Conservation (phyloP, 2,329 filamentous ascomycete species). For the Tolypocladium tundrense region DNA sequence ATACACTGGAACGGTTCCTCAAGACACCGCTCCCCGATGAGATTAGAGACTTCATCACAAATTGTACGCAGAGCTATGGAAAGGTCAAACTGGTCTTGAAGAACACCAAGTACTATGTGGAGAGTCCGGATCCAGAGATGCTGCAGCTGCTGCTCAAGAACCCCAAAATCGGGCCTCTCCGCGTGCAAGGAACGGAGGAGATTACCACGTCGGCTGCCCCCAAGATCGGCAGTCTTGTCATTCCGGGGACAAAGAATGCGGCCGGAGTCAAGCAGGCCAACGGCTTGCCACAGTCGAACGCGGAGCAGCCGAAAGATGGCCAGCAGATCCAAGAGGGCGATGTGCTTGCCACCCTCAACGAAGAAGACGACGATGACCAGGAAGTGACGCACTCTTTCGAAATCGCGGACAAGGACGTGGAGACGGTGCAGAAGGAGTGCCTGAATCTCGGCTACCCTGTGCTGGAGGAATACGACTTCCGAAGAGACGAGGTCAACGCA, state of each 20-base stretch:
- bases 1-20: conserved; percentile 75
- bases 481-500: conserved; percentile 79
- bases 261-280: conserved; percentile 72
- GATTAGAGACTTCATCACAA: conserved; percentile 66
- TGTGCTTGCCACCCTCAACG: conserved; percentile 64
- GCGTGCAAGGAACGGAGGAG: conserved; percentile 61
- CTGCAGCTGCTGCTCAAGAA: conserved; percentile 82
- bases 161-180: conserved; percentile 66
- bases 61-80: conserved; percentile 81
- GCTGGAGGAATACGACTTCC: conserved; percentile 94
- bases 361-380: conserved; percentile 80
- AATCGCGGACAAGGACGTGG: conserved; percentile 72
- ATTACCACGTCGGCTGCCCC: conserved; percentile 75
- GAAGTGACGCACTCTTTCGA: conserved; percentile 91
- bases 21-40: conserved; percentile 80
- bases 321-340: conserved; percentile 50
- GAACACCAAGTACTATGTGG: conserved; percentile 88
- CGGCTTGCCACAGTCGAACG: conserved; percentile 18
- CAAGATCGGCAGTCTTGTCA: conserved; percentile 78
- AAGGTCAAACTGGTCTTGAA: conserved; percentile 94
- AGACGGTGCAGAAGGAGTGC: conserved; percentile 81
- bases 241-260: conserved; percentile 89
- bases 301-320: conserved; percentile 31
- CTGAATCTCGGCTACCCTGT: conserved; percentile 78
- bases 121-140: conserved; percentile 80